These are phyloP conservation scores for Blastocystis hominis DNA, from an alignment of 352 stramenopile genomes.

Conservation along the genomic window DNA sequence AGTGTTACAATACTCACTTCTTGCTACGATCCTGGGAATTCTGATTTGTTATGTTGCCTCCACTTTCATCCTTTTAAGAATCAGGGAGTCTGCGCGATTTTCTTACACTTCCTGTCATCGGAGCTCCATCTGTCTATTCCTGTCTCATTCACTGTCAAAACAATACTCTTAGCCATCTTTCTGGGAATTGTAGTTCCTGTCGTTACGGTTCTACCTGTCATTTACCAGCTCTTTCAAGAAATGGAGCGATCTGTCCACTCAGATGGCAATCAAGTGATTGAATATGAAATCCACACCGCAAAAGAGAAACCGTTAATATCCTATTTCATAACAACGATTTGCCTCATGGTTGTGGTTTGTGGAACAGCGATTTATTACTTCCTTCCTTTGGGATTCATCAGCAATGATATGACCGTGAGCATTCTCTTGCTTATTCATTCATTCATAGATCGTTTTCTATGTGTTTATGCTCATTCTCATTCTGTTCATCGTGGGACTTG, in stretches of 20 bases:
- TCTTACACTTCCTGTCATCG: not conserved
- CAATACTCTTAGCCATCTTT: not conserved
- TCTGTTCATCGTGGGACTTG: not conserved
- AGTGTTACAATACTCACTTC: not conserved
- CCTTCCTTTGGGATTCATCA: slow-evolving; percentile 3
- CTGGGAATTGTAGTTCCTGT: not conserved
- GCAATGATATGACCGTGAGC: not conserved
- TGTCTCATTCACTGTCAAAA: not conserved
- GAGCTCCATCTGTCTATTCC: not conserved
- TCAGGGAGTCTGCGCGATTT: not conserved
- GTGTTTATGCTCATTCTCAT: slow-evolving; percentile 23
- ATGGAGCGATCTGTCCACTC: not conserved
- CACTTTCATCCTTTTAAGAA: not conserved
- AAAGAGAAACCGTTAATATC: not conserved
- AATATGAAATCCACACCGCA: not conserved
- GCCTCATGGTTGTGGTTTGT: not conserved
- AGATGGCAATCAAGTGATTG: not conserved
- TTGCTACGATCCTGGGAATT: not conserved
- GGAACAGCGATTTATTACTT: slow-evolving; percentile 11
- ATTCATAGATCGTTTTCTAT: not conserved
- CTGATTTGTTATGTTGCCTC: not conserved
- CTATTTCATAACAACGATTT: not conserved
- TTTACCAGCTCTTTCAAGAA: not conserved
- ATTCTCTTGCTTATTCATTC: not conserved
- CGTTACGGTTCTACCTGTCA: not conserved